Evolutionary conservation across 371 early-diverging fungal species (phyloP).

Genomic region (Pancytospora philotis): DNA sequence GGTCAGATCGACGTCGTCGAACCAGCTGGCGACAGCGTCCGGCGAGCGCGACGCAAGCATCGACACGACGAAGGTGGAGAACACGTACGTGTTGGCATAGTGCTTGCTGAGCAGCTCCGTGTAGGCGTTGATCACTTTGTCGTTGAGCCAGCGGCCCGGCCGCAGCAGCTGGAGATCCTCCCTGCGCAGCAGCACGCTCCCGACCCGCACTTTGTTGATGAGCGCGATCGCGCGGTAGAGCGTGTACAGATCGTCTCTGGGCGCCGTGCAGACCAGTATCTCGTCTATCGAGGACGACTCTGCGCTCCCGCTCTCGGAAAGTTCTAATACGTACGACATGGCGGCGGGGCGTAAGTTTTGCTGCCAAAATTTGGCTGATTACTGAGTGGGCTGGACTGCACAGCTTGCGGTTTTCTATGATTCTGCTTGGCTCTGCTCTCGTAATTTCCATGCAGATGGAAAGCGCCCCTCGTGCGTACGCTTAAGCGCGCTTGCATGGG

Average conservation of each 20-base stretch:
- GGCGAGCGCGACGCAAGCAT: conserved; percentile 5
- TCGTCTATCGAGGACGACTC: not conserved
- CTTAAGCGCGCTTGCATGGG: no score
- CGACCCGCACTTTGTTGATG: not conserved
- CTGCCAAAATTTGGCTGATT: no score
- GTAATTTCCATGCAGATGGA: no score
- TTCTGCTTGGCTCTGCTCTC: no score
- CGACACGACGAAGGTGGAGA: conserved; percentile 39
- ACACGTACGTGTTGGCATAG: conserved; percentile 11
- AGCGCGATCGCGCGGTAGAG: not conserved
- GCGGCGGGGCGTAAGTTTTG: no score
- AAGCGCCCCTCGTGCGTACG: no score
- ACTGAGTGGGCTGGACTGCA: no score
- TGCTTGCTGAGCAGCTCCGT: conserved; percentile 26
- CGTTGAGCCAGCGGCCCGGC: conserved; percentile 41
- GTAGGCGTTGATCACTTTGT: conserved; percentile 52
- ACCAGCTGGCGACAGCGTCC: conserved; percentile 24
- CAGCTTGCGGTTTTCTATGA: no score
- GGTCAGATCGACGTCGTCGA: conserved; percentile 64
- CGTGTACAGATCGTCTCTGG: not conserved
- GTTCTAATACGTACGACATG: not conserved
- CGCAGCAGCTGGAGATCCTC: conserved; percentile 30
- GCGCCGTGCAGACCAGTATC: not conserved
- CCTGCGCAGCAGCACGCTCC: not conserved
- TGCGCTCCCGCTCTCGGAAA: not conserved